phyloP scores from a whole-genome alignment of 805 yeast genomes.

The Metschnikowia dekortorum region DNA sequence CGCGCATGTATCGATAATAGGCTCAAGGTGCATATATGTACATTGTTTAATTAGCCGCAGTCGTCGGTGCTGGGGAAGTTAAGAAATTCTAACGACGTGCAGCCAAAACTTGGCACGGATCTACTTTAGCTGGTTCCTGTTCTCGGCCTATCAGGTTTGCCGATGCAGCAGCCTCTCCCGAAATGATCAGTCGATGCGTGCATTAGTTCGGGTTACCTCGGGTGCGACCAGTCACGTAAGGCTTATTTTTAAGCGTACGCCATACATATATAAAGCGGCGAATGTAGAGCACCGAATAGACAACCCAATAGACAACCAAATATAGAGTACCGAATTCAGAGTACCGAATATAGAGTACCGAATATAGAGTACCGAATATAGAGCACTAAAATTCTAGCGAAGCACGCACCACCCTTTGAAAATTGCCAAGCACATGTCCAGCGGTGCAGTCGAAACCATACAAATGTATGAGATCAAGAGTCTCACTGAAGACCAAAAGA shows the following conservation, averaged over 20 bases:
- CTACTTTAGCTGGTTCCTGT: not conserved
- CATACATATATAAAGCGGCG: not conserved
- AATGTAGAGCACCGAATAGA: no score
- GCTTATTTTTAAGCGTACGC: not conserved
- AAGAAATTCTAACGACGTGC: not conserved
- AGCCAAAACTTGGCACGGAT: not conserved
- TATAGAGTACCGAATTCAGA: not conserved
- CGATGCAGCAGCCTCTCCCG: not conserved
- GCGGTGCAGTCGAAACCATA: not conserved
- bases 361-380: not conserved
- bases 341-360: not conserved
- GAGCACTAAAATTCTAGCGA: not conserved
- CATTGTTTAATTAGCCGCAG: not conserved
- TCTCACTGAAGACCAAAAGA: constrained; percentile 28
- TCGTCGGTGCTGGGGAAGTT: no score
- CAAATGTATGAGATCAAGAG: constrained; percentile 24
- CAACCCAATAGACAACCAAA: not conserved
- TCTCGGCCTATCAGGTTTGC: not conserved
- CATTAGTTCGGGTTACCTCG: not conserved
- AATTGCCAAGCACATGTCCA: not conserved
- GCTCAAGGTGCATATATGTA: not conserved
- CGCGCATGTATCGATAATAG: not conserved
- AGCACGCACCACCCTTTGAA: not conserved
- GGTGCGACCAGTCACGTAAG: constrained; percentile 1
- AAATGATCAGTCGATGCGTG: not conserved